Percentiles rank a stretch among this genome's conserved stretches.
Conservation (phyloP, 176 grass and related monocot genomes). For the Tuctoria greenei region DNA sequence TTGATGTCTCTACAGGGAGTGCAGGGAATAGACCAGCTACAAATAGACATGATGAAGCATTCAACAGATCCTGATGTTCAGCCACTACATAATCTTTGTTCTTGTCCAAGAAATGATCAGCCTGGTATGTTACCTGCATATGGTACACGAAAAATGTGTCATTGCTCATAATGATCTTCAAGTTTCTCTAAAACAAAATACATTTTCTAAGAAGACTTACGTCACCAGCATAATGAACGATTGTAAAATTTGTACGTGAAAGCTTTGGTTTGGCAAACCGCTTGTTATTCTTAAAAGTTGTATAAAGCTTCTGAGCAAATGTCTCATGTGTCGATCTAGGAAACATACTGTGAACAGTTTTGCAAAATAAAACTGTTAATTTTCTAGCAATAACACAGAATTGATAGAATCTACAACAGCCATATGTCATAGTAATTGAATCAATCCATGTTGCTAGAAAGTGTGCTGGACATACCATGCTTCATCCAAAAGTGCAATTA, state of each 20-base stretch:
- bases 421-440: slow-evolving; percentile 20
- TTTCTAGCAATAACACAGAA: slow-evolving; percentile 26
- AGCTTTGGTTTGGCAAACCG: slow-evolving; percentile 93
- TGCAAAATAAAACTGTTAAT: slow-evolving; percentile 38
- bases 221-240: slow-evolving; percentile 96
- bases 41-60: slow-evolving; percentile 79
- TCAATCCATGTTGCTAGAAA: slow-evolving; percentile 23
- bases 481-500: slow-evolving; percentile 98
- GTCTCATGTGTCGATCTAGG: slow-evolving; percentile 99
- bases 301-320: slow-evolving; percentile 96
- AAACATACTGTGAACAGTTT: slow-evolving; percentile 82
- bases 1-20: slow-evolving; percentile 87
- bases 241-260: slow-evolving; percentile 92
- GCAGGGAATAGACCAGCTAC: slow-evolving; percentile 85
- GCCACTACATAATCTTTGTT: slow-evolving; percentile 99
- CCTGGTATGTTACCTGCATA: slow-evolving; percentile 86
- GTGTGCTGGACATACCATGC: slow-evolving; percentile 72
- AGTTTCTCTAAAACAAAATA: slow-evolving; percentile 32
- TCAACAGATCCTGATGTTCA: slow-evolving; percentile 92
- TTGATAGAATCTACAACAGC: slow-evolving; percentile 19
- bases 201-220: slow-evolving; percentile 47
- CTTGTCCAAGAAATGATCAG: slow-evolving; percentile 89
- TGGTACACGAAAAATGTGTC: slow-evolving; percentile 23
- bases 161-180: slow-evolving; percentile 26
- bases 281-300: slow-evolving; percentile 88